These are phyloP conservation scores for Volvox reticuliferus DNA, from an alignment of 139 green algal genomes.

Conservation along the genomic window DNA sequence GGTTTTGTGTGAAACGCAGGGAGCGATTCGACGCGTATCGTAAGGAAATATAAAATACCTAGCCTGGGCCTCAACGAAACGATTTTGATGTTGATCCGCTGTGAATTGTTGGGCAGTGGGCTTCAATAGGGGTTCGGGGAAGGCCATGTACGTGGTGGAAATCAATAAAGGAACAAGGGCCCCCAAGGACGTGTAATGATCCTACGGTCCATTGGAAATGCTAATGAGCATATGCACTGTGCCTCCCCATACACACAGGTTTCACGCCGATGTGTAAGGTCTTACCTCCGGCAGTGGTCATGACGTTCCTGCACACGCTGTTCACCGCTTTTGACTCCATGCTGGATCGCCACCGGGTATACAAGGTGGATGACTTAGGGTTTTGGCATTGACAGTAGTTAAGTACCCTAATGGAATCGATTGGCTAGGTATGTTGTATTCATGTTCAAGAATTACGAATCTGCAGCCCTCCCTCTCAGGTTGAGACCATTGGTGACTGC, in stretches of 20 bases:
- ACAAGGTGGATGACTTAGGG: constrained; percentile 16
- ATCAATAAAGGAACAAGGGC: no score
- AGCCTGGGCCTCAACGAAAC: no score
- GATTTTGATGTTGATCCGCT: no score
- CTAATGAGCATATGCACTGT: background rate
- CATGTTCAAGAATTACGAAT: no score
- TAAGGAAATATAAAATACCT: background rate
- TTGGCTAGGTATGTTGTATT: background rate
- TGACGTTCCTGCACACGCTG: constrained; percentile 60
- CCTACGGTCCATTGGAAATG: no score
- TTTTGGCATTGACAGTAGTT: background rate
- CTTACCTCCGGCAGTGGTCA: constrained; percentile 49
- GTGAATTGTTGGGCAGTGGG: no score
- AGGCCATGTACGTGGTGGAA: no score
- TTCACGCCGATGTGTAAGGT: constrained; percentile 56
- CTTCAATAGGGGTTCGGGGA: no score
- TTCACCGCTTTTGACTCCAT: constrained; percentile 29
- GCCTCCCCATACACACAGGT: constrained; percentile 7
- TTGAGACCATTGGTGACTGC: constrained; percentile 49
- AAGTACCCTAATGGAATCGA: background rate
- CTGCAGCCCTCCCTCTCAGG: no score
- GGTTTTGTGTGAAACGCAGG: background rate
- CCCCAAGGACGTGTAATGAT: no score
- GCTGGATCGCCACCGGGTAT: constrained; percentile 20
- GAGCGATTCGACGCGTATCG: background rate